These are phyloP conservation scores for Trichothecium sympodiale DNA, from an alignment of 2,329 filamentous ascomycete genomes.

Conservation along the genomic window DNA sequence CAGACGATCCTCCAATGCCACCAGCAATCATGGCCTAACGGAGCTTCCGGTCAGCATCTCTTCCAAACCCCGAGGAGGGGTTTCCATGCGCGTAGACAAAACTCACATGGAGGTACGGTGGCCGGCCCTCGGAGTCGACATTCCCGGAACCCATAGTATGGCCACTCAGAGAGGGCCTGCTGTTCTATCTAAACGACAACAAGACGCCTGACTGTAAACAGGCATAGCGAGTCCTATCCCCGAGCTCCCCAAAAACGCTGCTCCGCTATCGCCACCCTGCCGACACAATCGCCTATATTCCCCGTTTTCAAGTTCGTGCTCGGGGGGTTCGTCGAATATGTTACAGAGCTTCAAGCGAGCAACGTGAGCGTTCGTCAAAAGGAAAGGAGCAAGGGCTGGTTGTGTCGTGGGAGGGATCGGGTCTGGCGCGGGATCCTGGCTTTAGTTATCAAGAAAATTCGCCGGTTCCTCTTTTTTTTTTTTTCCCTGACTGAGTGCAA, in stretches of 20 bases:
- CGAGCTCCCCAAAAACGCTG: constrained; percentile 1
- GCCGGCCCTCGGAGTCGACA: constrained; percentile 29
- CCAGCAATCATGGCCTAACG: constrained; percentile 85
- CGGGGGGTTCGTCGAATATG: too few relatives aligned
- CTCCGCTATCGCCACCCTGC: neutral
- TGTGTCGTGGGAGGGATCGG: too few relatives aligned
- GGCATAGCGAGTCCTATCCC: constrained; percentile 19
- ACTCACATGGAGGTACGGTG: constrained; percentile 32
- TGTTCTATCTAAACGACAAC: constrained; percentile 14
- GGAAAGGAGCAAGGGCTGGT: too few relatives aligned
- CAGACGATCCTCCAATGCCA: constrained; percentile 81
- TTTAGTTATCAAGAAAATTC: too few relatives aligned
- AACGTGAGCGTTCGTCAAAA: too few relatives aligned
- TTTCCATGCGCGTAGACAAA: neutral
- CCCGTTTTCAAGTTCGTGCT: too few relatives aligned
- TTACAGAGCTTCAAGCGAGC: too few relatives aligned
- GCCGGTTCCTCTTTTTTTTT: too few relatives aligned
- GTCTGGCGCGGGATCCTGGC: too few relatives aligned
- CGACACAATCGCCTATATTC: too few relatives aligned
- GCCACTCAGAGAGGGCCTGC: constrained; percentile 11
- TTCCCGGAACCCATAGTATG: constrained; percentile 22
- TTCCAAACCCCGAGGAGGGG: neutral
- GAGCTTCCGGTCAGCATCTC: neutral
- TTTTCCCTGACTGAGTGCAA: too few relatives aligned
- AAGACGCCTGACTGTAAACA: constrained; percentile 12